Evolutionary conservation across 805 yeast species (phyloP).

Genomic region (Grigorovia humatica): DNA sequence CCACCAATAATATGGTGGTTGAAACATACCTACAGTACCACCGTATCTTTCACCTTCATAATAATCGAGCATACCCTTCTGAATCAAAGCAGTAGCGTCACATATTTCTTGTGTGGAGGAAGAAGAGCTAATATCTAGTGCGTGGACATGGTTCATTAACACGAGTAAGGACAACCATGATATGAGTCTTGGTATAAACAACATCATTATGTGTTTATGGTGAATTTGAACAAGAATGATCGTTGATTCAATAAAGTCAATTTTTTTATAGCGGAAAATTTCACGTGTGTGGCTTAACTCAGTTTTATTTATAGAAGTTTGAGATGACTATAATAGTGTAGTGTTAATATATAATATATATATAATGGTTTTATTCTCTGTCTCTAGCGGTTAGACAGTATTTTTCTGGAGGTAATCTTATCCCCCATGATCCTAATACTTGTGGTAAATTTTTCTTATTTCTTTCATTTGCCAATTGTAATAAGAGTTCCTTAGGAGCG

Average conservation of each 20-base stretch:
- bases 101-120: slow-evolving; percentile 34
- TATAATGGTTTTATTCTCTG: slow-evolving; percentile 10
- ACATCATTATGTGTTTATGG: too few relatives aligned
- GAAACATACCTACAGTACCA: slow-evolving; percentile 63
- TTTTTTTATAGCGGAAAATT: too few relatives aligned
- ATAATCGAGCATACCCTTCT: slow-evolving; percentile 55
- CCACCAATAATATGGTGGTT: slow-evolving; percentile 78
- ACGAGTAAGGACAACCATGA: too few relatives aligned
- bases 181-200: too few relatives aligned
- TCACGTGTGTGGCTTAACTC: too few relatives aligned
- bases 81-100: slow-evolving; percentile 45
- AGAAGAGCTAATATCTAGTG: neutral
- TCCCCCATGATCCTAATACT: slow-evolving; percentile 83
- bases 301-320: too few relatives aligned
- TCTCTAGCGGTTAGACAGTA: slow-evolving; percentile 70
- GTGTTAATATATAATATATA: too few relatives aligned
- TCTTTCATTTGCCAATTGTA: slow-evolving; percentile 87
- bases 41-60: slow-evolving; percentile 51
- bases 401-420: slow-evolving; percentile 94
- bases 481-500: slow-evolving; percentile 79
- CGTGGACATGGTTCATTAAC: too few relatives aligned
- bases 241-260: too few relatives aligned
- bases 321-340: too few relatives aligned
- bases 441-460: slow-evolving; percentile 86
- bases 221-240: too few relatives aligned